Percentiles rank a stretch among this genome's conserved stretches.
Evolutionary conservation across 1,139 yeast species (phyloP).

Genomic region (Blastobotrys indianensis): DNA sequence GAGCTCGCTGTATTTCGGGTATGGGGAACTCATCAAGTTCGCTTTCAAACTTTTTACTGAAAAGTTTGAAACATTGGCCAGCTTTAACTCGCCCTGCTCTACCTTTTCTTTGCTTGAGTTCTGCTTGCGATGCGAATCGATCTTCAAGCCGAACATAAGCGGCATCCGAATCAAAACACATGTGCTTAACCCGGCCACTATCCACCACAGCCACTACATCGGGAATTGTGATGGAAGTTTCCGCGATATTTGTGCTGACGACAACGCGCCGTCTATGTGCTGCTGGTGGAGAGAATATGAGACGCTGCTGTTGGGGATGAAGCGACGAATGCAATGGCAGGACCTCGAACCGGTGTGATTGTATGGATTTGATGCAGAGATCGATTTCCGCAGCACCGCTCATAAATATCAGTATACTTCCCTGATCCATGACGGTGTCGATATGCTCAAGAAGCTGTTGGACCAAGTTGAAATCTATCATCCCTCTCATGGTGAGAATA

Average conservation of each 20-base stretch:
- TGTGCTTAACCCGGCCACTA: conserved; percentile 76
- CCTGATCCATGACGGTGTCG: conserved; percentile 49
- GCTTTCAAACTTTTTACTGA: conserved; percentile 50
- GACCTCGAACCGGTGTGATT: conserved; percentile 30
- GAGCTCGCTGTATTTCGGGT: conserved; percentile 83
- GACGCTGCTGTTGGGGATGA: conserved; percentile 72
- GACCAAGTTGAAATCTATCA: conserved; percentile 66
- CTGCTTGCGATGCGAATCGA: conserved; percentile 86
- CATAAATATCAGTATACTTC: conserved; percentile 76
- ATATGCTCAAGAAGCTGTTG: conserved; percentile 50
- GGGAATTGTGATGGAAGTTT: conserved; percentile 85
- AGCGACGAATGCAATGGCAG: conserved; percentile 87
- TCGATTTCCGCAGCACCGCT: conserved; percentile 91
- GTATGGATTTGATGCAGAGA: conserved; percentile 42
- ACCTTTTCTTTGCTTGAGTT: conserved; percentile 89
- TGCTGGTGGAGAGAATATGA: conserved; percentile 56
- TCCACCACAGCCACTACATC: conserved; percentile 93
- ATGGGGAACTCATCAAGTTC: conserved; percentile 67
- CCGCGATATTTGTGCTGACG: conserved; percentile 81
- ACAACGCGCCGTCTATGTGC: conserved; percentile 63
- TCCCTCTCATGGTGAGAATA: conserved; percentile 37
- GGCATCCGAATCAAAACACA: conserved; percentile 59
- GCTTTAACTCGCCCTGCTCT: conserved; percentile 94
- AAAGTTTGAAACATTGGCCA: conserved; percentile 79
- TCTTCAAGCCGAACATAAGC: conserved; percentile 72